phyloP scores from a whole-genome alignment of 2,329 filamentous ascomycete genomes.

The Aspergillus glaucus region DNA sequence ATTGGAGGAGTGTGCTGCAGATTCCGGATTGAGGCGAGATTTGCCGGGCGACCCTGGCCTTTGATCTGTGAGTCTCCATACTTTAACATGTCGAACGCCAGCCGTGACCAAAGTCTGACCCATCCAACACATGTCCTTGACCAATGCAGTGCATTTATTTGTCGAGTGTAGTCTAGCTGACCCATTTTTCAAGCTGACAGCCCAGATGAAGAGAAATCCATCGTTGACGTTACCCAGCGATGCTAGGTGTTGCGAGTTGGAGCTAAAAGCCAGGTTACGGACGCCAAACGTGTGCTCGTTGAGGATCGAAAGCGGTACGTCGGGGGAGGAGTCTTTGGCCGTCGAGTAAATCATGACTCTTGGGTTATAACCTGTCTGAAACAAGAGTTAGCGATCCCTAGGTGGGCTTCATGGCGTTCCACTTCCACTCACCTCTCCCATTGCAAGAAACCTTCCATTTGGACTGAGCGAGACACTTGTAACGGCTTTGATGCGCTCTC shows the following conservation, averaged over 20 bases:
- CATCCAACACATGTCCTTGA: conserved; percentile 87
- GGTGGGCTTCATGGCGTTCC: neutral
- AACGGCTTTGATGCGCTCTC: conserved; percentile 88
- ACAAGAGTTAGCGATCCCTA: conserved; percentile 20
- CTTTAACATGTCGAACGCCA: conserved; percentile 84
- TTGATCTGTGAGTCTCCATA: conserved; percentile 77
- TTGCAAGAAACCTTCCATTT: conserved; percentile 79
- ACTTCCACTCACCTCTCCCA: conserved; percentile 63
- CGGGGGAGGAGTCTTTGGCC: conserved; percentile 66
- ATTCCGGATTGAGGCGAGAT: conserved; percentile 45
- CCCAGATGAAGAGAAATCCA: conserved; percentile 89
- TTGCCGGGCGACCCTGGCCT: conserved; percentile 58
- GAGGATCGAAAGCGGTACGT: conserved; percentile 75
- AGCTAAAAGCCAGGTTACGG: conserved; percentile 79
- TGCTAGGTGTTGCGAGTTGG: conserved; percentile 77
- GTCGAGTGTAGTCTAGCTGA: conserved; percentile 71
- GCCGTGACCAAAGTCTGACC: conserved; percentile 77
- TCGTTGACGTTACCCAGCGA: conserved; percentile 86
- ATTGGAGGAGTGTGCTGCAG: conserved; percentile 27
- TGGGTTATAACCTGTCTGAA: conserved; percentile 78
- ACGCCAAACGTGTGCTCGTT: conserved; percentile 89
- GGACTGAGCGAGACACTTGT: conserved; percentile 84
- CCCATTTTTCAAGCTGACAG: conserved; percentile 73
- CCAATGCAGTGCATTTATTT: conserved; percentile 86
- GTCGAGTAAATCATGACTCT: conserved; percentile 85